Percentiles rank a stretch among this genome's conserved stretches.
Evolutionary conservation across 768 basidiomycete genomes (phyloP).

Genomic region (Lanmaoa rubissima): DNA sequence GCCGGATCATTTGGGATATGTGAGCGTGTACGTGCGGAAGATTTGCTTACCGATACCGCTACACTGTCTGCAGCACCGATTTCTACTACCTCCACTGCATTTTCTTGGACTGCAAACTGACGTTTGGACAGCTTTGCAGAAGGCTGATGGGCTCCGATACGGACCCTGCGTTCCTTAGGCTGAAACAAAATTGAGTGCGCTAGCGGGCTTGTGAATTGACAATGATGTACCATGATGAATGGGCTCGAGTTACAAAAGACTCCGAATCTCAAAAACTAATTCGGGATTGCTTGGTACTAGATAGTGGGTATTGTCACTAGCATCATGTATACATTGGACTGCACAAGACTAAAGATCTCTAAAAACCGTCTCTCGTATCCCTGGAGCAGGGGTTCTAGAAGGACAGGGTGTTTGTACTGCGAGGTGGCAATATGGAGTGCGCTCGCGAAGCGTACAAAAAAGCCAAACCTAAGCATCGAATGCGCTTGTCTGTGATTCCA

Average conservation of each 20-base stretch:
- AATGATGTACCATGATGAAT: slow-evolving; percentile 21
- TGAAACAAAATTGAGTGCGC: slow-evolving; percentile 22
- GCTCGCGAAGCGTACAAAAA: background rate
- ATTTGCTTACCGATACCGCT: slow-evolving; percentile 41
- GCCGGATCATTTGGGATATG: background rate
- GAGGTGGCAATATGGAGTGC: too few species aligned
- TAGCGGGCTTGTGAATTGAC: background rate
- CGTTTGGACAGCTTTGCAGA: slow-evolving; percentile 51
- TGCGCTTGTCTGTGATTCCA: slow-evolving; percentile 7
- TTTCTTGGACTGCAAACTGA: slow-evolving; percentile 49
- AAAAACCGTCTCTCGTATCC: background rate
- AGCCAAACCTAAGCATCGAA: background rate
- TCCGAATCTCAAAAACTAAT: background rate
- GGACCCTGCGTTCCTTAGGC: slow-evolving; percentile 40
- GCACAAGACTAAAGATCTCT: background rate
- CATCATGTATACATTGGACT: background rate
- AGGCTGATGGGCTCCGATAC: slow-evolving; percentile 46
- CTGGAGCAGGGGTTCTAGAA: background rate
- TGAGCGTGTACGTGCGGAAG: background rate
- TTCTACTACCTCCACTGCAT: slow-evolving; percentile 47
- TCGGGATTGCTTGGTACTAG: background rate
- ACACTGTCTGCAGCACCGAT: slow-evolving; percentile 36
- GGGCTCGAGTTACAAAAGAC: background rate
- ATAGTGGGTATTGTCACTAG: background rate
- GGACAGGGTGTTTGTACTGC: background rate